Evolutionary conservation across 768 basidiomycete genomes (phyloP), one percentile per base, ranked within the genome.

Genomic region (Amanita fuliginea): DNA sequence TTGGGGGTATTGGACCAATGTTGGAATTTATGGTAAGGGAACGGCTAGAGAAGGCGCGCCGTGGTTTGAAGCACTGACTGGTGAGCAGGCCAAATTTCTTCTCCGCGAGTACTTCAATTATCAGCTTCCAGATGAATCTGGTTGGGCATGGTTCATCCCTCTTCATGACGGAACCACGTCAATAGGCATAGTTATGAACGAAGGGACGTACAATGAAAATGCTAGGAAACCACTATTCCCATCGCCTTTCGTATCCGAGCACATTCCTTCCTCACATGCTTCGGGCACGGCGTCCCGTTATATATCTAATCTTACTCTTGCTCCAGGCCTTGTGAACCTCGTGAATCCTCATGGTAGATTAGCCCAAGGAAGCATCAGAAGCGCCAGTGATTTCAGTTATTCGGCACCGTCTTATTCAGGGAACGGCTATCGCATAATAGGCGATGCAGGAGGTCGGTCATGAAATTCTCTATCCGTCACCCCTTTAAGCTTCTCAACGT

Each of bases 1-100:
- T 18, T 89, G 86, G 86, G 85, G 78, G 3, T 88, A 89, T 56
- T 89, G 83, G 83, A 68, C 60, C 34, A 69, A 71, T 16, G 72
- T 72, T 0, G 70, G 64, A 13, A 67, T 66, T 32, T 88, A 82
- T 57, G 76, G 75, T 3, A 51, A 52, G 21, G 73, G 72, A 36
- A 74, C 77, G 3, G 42, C 59, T 14, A 68, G 80, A 35, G 67
- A 76, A 59, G 78, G 79, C 7, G 70, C 80, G 0, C 80, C 80
- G 8, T 80, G 77, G 75, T 82, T 83, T 54, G 86, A 88, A 60
- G 80, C 84, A 4, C 63, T 87, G 37, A 78, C 75, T 58, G 83
- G 85, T 77, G 54, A 54, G 67, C 55, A 36, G 56, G 9, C n/a
- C 41, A 5, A 41, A 37, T 34, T 35, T 41, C 26, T 28, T 42